Evolutionary conservation across 176 grass and related monocot species (phyloP).

Genomic region (Aegilops bicornis): DNA sequence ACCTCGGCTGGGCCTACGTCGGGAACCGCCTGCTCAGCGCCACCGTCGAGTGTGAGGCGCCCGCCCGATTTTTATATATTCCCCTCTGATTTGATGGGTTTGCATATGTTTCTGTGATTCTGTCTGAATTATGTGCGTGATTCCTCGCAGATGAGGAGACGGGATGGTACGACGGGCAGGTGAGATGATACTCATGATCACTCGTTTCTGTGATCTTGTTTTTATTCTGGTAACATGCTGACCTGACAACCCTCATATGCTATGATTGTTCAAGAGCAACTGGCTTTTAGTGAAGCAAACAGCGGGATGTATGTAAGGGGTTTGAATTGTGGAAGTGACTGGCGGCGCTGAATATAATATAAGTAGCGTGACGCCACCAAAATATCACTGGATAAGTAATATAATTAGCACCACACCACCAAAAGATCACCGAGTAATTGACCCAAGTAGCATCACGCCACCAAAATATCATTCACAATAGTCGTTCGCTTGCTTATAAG

Average conservation of each 20-base stretch:
- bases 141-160: conserved; percentile 87
- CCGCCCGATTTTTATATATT: not conserved
- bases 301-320: not conserved
- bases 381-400: not conserved
- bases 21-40: conserved; percentile 94
- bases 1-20: conserved; percentile 95
- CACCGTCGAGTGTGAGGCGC: conserved; percentile 86
- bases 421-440: not conserved
- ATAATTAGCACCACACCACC: not conserved
- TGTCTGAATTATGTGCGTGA: not conserved
- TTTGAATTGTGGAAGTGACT: not conserved
- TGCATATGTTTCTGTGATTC: not conserved
- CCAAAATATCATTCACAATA: not conserved
- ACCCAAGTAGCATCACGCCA: not conserved
- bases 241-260: not conserved
- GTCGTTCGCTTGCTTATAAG: not conserved
- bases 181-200: conserved; percentile 33
- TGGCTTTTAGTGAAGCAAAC: not conserved
- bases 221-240: not conserved
- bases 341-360: not conserved
- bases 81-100: not conserved
- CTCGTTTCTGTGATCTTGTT: not conserved
- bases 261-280: not conserved
- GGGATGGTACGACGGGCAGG: conserved; percentile 97
- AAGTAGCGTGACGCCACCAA: not conserved